Evolutionary conservation across 176 grass and related monocot genomes (phyloP).

Genomic region (Elymus sibiricus): DNA sequence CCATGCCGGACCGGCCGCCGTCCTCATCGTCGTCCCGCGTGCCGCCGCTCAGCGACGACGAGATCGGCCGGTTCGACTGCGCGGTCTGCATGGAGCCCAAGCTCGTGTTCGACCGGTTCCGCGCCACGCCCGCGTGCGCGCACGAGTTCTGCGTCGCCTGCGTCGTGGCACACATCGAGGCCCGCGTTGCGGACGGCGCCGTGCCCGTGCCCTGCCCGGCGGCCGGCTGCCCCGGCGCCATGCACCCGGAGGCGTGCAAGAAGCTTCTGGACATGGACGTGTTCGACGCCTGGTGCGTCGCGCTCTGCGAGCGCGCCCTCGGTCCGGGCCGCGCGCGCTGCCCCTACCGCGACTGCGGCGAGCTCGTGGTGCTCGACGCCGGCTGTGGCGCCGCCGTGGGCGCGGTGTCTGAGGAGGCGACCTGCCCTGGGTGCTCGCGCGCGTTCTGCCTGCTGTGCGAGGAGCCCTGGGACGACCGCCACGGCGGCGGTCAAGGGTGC

Average conservation of each 20-base stretch:
- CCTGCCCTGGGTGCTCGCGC: slow-evolving; percentile 11
- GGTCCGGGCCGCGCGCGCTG: slow-evolving; percentile 18
- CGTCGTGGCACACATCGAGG: slow-evolving; percentile 30
- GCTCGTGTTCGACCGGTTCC: slow-evolving; percentile 19
- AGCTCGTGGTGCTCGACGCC: slow-evolving; percentile 19
- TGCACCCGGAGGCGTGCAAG: slow-evolving; percentile 43
- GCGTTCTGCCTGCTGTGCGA: slow-evolving; percentile 37
- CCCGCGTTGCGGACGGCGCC: slow-evolving; percentile 5
- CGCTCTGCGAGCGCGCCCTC: slow-evolving; percentile 40
- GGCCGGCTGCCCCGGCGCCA: background rate
- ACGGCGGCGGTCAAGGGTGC: background rate
- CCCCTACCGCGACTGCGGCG: slow-evolving; percentile 30
- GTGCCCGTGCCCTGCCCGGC: slow-evolving; percentile 34
- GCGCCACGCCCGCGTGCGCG: background rate
- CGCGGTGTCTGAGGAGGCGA: background rate
- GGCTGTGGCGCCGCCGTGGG: background rate
- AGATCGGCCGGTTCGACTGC: slow-evolving; percentile 40
- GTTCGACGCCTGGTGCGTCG: slow-evolving; percentile 45
- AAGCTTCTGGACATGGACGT: slow-evolving; percentile 45
- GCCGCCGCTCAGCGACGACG: slow-evolving; percentile 33
- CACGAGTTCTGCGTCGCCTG: slow-evolving; percentile 44
- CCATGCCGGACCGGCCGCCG: slow-evolving; percentile 5
- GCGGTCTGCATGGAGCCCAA: slow-evolving; percentile 20
- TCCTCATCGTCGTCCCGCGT: background rate
- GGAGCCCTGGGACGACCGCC: slow-evolving; percentile 30